These are phyloP conservation scores for Calonectria montana DNA, from an alignment of 2,329 filamentous ascomycete species.

Conservation along the genomic window DNA sequence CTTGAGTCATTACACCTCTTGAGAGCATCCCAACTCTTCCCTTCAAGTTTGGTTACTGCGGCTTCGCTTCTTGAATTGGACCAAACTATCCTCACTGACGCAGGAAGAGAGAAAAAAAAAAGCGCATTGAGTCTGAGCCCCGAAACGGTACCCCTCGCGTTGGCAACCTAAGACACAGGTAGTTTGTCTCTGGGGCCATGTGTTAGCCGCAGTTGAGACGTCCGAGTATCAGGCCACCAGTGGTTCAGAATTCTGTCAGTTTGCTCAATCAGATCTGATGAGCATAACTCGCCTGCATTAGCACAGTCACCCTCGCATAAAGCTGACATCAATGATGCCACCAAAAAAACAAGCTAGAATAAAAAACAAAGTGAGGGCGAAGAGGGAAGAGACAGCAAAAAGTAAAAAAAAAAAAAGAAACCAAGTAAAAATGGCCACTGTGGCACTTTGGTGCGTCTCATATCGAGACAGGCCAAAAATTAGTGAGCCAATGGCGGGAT, in stretches of 20 bases:
- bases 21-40: constrained; percentile 17
- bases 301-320: constrained; percentile 33
- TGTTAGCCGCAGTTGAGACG: constrained; percentile 24
- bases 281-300: constrained; percentile 28
- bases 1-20: constrained; percentile 14
- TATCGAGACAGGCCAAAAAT: constrained; percentile 18
- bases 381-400: constrained; percentile 29
- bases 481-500: constrained; percentile 22
- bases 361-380: constrained; percentile 18
- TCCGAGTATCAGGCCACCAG: constrained; percentile 22
- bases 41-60: constrained; percentile 6
- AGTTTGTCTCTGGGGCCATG: constrained; percentile 20
- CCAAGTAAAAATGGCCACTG: neutral
- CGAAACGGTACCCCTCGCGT: constrained; percentile 26
- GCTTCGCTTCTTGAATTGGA: constrained; percentile 28
- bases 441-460: constrained; percentile 20
- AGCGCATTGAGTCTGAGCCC: constrained; percentile 32
- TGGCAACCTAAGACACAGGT: constrained; percentile 15
- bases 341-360: constrained; percentile 19
- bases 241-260: constrained; percentile 19
- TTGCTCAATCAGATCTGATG: constrained; percentile 21
- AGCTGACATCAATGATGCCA: constrained; percentile 30
- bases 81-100: constrained; percentile 19
- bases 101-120: neutral
- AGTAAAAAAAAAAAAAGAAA: constrained; percentile 11